Evolutionary conservation across 2,329 filamentous ascomycete genomes (phyloP), one percentile per base, ranked within the genome.

Genomic region (Trichoderma polysporum): DNA sequence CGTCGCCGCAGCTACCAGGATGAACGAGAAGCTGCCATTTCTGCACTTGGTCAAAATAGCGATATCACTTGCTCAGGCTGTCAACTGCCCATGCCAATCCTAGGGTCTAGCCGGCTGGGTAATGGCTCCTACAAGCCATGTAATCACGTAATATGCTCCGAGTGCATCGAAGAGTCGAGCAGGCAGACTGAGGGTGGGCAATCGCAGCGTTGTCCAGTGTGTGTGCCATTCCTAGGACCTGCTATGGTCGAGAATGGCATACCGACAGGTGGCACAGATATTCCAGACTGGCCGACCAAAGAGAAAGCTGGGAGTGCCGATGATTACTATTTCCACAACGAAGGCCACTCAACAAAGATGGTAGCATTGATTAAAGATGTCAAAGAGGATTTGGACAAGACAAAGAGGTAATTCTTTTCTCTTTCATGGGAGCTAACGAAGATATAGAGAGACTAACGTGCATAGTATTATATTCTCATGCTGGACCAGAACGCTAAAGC

Each of bases 391-490:
- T 53, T 71, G 1, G 8, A 31, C 1, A 37, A 68, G 22, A 9
- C 35, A 29, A 66, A 62, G 7, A 60, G 69, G 39, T 59, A 50
- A 52, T 22, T 6, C n/a, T 17, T 13, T 29, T 12, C 25, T 35
- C n/a, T 63, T 17, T 66, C 29, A 45, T 25, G 66, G 52, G 10
- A 74, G 71, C 41, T n/a, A n/a, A 10, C 41, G 12, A 12, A 57
- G 17, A 58, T 63, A 19, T 66, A 27, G n/a, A 29, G 22, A 37
- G 39, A 19, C 41, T 50, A 29, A 57, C 2, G 6, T 47, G 6
- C 29, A 25, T 49, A 83, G 80, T 50, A 81, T 83, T 35, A 76
- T 83, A 50, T 84, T 83, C 45, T 82, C 81, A 0, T 81, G 77
- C 66, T 84, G 80, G 82, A 83, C 79, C 0, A 72, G 76, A 0